Percentiles rank a stretch among this genome's conserved stretches.
These are phyloP conservation scores for Penicillium bialowiezense DNA, from an alignment of 495 filamentous ascomycete species.

Conservation along the genomic window DNA sequence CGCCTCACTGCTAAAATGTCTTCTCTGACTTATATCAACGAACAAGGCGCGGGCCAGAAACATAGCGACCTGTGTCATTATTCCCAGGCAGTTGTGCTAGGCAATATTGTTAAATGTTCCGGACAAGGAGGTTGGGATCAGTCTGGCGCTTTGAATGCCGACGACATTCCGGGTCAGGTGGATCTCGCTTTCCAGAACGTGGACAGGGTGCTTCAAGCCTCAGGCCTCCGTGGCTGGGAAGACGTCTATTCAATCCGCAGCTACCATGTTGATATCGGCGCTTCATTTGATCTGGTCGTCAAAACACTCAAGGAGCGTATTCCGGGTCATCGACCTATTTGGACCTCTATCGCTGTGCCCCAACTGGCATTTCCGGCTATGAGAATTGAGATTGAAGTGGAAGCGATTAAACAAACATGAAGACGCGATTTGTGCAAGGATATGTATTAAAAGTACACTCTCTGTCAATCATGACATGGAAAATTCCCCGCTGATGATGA, in stretches of 20 bases:
- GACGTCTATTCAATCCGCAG: slow-evolving; percentile 45
- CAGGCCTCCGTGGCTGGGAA: slow-evolving; percentile 49
- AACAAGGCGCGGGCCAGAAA: slow-evolving; percentile 3
- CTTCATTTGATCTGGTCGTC: slow-evolving; percentile 24
- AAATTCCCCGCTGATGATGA: too few relatives aligned
- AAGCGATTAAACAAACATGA: slow-evolving; percentile 16
- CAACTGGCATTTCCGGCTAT: slow-evolving; percentile 34
- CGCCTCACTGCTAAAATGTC: background rate
- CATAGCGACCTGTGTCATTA: slow-evolving; percentile 25
- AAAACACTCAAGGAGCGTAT: slow-evolving; percentile 37
- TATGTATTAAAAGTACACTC: too few relatives aligned
- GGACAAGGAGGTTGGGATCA: slow-evolving; percentile 52
- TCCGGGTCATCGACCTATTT: slow-evolving; percentile 44
- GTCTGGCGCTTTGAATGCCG: slow-evolving; percentile 20
- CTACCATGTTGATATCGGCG: slow-evolving; percentile 31
- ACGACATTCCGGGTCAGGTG: slow-evolving; percentile 33
- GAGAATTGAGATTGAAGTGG: slow-evolving; percentile 51
- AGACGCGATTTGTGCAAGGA: too few relatives aligned
- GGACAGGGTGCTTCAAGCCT: slow-evolving; percentile 34
- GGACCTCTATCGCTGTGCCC: slow-evolving; percentile 36
- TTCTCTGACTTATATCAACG: slow-evolving; percentile 2
- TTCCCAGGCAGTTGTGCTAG: slow-evolving; percentile 45
- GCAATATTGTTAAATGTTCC: slow-evolving; percentile 38
- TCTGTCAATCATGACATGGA: too few relatives aligned
- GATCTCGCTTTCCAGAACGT: slow-evolving; percentile 52